Percentiles rank a stretch among this genome's conserved stretches.
These are phyloP conservation scores for Candida neerlandica DNA, from an alignment of 1,139 yeast species.

Conservation along the genomic window DNA sequence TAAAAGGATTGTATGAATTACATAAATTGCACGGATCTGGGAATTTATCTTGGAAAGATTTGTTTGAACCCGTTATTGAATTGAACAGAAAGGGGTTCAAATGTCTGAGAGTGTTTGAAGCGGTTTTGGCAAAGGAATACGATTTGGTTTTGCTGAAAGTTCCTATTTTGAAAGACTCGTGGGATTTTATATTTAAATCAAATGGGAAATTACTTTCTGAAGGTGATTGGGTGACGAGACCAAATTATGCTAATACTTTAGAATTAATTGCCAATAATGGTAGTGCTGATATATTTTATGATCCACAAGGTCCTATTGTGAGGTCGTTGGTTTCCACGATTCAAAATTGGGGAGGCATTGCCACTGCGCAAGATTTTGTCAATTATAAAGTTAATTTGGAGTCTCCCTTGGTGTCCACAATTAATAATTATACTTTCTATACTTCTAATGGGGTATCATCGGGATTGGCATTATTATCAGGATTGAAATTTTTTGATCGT, in stretches of 20 bases:
- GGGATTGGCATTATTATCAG: conserved; percentile 81
- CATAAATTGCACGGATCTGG: conserved; percentile 69
- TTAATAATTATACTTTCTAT: conserved; percentile 53
- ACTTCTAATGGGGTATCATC: conserved; percentile 81
- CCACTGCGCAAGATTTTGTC: conserved; percentile 64
- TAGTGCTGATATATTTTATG: conserved; percentile 75
- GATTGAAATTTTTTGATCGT: conserved; percentile 61
- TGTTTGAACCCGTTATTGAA: conserved; percentile 73
- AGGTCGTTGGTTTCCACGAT: conserved; percentile 50
- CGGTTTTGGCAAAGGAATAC: conserved; percentile 25
- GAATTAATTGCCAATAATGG: conserved; percentile 73
- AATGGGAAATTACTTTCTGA: conserved; percentile 30
- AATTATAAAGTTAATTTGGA: conserved; percentile 58
- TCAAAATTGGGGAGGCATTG: conserved; percentile 58
- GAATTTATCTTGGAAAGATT: conserved; percentile 66
- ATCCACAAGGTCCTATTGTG: conserved; percentile 77
- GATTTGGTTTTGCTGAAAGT: conserved; percentile 30
- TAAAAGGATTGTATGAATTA: conserved; percentile 74
- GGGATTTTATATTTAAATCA: conserved; percentile 56
- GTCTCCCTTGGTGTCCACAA: conserved; percentile 52
- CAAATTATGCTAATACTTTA: conserved; percentile 65
- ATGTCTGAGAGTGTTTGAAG: conserved; percentile 51
- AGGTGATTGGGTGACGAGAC: conserved; percentile 67
- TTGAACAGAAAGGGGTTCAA: conserved; percentile 71
- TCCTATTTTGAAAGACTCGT: conserved; percentile 38